These are phyloP conservation scores for Catunica adiposa DNA, from an alignment of 2,329 filamentous ascomycete genomes.

Conservation along the genomic window DNA sequence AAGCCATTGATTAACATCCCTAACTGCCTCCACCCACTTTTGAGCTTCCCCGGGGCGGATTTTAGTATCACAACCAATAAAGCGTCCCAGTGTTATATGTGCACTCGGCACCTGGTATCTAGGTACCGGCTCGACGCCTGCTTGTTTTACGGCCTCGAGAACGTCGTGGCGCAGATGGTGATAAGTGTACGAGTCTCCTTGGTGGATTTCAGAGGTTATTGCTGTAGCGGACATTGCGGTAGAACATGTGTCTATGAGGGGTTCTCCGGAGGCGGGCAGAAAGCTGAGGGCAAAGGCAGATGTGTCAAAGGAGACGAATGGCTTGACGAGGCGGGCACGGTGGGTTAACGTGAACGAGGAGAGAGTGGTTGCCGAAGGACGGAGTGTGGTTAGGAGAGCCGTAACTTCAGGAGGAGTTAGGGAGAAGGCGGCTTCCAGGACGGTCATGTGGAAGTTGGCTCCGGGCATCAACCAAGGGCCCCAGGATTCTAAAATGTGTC, in stretches of 20 bases:
- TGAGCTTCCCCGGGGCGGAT: conserved; percentile 40
- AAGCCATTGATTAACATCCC: conserved; percentile 63
- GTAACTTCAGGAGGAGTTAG: conserved; percentile 53
- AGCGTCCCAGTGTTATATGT: conserved; percentile 75
- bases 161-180: conserved; percentile 77
- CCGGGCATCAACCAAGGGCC: conserved; percentile 76
- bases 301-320: conserved; percentile 67
- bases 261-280: conserved; percentile 57
- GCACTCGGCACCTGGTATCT: conserved; percentile 80
- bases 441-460: conserved; percentile 66
- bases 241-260: conserved; percentile 18
- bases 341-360: conserved; percentile 50
- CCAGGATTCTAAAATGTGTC: conserved; percentile 21
- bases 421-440: conserved; percentile 70
- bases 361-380: conserved; percentile 39
- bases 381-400: conserved; percentile 40
- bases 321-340: conserved; percentile 62
- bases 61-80: conserved; percentile 30
- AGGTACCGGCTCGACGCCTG: conserved; percentile 43
- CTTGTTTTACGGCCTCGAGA: conserved; percentile 41
- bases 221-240: conserved; percentile 1
- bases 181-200: conserved; percentile 61
- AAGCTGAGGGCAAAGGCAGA: conserved; percentile 78
- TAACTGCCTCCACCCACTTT: conserved; percentile 52
- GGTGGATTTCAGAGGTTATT: conserved; percentile 20